A percentile compares a stretch with the other conserved stretches of the same genome.
phyloP scores from a whole-genome alignment of 2,329 filamentous ascomycete species.

The Xylariaceae sp. region DNA sequence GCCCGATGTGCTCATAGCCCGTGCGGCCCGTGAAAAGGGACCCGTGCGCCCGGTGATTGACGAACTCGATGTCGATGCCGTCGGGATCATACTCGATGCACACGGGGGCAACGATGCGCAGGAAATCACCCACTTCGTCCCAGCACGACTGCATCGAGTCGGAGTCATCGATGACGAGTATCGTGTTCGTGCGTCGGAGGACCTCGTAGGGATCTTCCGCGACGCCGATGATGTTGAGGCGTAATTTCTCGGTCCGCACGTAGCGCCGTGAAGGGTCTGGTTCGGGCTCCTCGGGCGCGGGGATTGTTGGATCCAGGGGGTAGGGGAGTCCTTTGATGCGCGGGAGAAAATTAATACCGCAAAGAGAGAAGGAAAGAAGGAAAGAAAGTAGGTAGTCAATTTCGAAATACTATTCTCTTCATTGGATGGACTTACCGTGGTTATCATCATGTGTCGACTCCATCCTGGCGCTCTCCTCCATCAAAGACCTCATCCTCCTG shows the following conservation, averaged over 20 bases:
- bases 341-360: not conserved
- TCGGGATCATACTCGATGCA: conserved; percentile 60
- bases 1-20: conserved; percentile 27
- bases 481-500: too few relatives aligned
- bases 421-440: too few relatives aligned
- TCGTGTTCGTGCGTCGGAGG: conserved; percentile 61
- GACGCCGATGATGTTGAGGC: conserved; percentile 2
- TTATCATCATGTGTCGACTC: too few relatives aligned
- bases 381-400: too few relatives aligned
- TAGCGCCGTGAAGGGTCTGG: not conserved
- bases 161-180: conserved; percentile 71
- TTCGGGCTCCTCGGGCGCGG: not conserved
- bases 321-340: conserved; percentile 20
- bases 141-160: conserved; percentile 61
- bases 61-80: conserved; percentile 68
- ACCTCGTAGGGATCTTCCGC: conserved; percentile 57
- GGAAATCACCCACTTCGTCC: conserved; percentile 56
- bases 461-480: too few relatives aligned
- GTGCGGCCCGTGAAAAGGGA: conserved; percentile 6
- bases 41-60: conserved; percentile 47
- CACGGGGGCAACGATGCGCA: conserved; percentile 61
- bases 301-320: conserved; percentile 19
- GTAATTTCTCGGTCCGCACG: not conserved
- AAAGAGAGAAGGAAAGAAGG: too few relatives aligned
- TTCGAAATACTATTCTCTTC: too few relatives aligned